Percentiles rank a stretch among this genome's conserved stretches.
Conservation (phyloP, 495 filamentous ascomycete species). For the Cercophora sp. region DNA sequence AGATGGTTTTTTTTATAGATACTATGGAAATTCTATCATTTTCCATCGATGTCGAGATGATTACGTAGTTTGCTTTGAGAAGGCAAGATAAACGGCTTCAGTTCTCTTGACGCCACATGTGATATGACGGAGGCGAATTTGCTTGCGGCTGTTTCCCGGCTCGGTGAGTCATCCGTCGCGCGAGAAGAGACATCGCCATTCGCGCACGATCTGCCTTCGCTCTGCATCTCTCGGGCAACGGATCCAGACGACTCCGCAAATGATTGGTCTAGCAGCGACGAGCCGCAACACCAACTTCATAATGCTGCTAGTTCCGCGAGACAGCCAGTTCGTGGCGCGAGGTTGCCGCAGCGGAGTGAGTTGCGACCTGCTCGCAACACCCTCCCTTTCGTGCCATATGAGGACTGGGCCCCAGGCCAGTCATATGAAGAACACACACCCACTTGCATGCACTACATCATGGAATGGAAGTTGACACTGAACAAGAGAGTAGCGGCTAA, state of each 20-base stretch:
- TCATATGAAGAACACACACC: slow-evolving; percentile 14
- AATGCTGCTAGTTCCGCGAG: slow-evolving; percentile 5
- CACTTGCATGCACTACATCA: slow-evolving; percentile 5
- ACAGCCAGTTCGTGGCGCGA: slow-evolving; percentile 4
- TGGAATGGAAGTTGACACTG: slow-evolving; percentile 16
- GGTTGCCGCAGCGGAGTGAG: slow-evolving; percentile 6
- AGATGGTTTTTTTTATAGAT: slow-evolving; percentile 14
- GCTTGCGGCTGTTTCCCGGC: neutral
- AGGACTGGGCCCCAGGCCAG: slow-evolving; percentile 12
- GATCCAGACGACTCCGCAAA: slow-evolving; percentile 4
- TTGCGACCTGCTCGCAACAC: slow-evolving; percentile 8
- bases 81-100: neutral
- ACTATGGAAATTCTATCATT: slow-evolving; percentile 16
- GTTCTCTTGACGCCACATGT: neutral
- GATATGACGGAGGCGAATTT: neutral
- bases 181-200: slow-evolving; percentile 7
- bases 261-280: slow-evolving; percentile 6
- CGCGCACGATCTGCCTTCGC: neutral
- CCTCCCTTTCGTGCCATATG: slow-evolving; percentile 5
- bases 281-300: neutral
- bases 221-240: neutral
- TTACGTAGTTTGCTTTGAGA: slow-evolving; percentile 5
- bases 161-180: neutral
- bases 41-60: slow-evolving; percentile 38
- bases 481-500: slow-evolving; percentile 12